Evolutionary conservation across 164 flowering plant genomes (phyloP), one percentile per base, ranked within the genome.

Genomic region (Dillenia turbinata): DNA sequence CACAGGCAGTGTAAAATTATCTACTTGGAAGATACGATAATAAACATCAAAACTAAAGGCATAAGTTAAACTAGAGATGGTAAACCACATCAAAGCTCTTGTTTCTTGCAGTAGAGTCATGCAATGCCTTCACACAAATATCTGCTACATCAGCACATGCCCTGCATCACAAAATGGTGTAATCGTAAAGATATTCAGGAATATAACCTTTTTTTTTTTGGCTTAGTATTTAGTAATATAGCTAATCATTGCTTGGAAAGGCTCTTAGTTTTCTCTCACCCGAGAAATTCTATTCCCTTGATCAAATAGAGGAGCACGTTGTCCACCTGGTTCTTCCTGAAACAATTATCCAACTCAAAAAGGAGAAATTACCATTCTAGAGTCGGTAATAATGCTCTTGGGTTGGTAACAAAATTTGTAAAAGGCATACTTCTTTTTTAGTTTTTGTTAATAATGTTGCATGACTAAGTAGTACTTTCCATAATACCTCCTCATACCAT

Each of bases 311-410:
- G 90, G 95, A 13, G 98, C 98, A 54, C 98, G 91, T 68, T 94
- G 97, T 14, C 98, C 98, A 24, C 98, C 98, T 44, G 98, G 97
- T 71, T 90, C 98, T 76, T 94, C 98, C 97, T 93, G 87, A 44
- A 76, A 58, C 16, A 64, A 63, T 26, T 9, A 9, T 47, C 4
- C 2, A 14, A 13, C 53, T 15, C 63, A 51, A 11, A 19, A 45
- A 26, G 46, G 55, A 46, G 16, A 45, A 46, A 9, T 16, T 55
- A 56, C 14, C 40, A 40, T 49, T n/a, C 10, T 47, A 10, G 13
- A 26, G 33, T 2, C 5, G 33, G 33, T 26, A 26, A 26, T 24
- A 24, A 24, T 24, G 26, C 26, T 24, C 26, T 24, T 24, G 26
- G 2, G 3, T 3, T 24, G 26, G 3, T 24, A 24, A 24, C 26